Conservation (phyloP, 805 yeast genomes). For the Monosporozyma servazzii region DNA sequence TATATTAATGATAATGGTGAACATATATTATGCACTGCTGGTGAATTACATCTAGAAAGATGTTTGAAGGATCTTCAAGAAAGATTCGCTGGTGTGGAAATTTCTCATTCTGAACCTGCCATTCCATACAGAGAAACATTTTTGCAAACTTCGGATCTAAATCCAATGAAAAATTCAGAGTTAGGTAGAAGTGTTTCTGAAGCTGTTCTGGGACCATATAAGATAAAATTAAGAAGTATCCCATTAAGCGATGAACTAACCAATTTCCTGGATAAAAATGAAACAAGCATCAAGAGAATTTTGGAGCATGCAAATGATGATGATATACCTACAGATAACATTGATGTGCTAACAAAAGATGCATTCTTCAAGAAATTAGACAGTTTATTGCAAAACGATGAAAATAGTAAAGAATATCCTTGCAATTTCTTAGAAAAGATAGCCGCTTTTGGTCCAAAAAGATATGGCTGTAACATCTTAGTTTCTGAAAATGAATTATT, state of each 20-base stretch:
- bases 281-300: slow-evolving; percentile 33
- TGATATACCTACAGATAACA: slow-evolving; percentile 1
- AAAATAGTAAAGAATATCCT: slow-evolving; percentile 23
- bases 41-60: slow-evolving; percentile 91
- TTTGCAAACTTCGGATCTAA: slow-evolving; percentile 41
- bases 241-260: slow-evolving; percentile 50
- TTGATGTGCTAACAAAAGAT: slow-evolving; percentile 5
- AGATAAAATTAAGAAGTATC: slow-evolving; percentile 34
- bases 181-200: slow-evolving; percentile 43
- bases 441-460: slow-evolving; percentile 67
- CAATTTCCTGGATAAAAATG: slow-evolving; percentile 40
- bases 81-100: slow-evolving; percentile 85
- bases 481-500: slow-evolving; percentile 34
- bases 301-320: slow-evolving; percentile 8
- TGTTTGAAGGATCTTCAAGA: slow-evolving; percentile 85
- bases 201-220: slow-evolving; percentile 42
- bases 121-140: slow-evolving; percentile 92
- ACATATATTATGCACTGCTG: slow-evolving; percentile 88
- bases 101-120: slow-evolving; percentile 80
- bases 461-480: slow-evolving; percentile 66
- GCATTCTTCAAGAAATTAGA: slow-evolving; percentile 31
- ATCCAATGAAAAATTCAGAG: slow-evolving; percentile 37
- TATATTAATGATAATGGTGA: slow-evolving; percentile 86
- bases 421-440: slow-evolving; percentile 33
- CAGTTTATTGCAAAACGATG: slow-evolving; percentile 19